phyloP scores from a whole-genome alignment of 345 rosid genomes.

The Brassica juncea region DNA sequence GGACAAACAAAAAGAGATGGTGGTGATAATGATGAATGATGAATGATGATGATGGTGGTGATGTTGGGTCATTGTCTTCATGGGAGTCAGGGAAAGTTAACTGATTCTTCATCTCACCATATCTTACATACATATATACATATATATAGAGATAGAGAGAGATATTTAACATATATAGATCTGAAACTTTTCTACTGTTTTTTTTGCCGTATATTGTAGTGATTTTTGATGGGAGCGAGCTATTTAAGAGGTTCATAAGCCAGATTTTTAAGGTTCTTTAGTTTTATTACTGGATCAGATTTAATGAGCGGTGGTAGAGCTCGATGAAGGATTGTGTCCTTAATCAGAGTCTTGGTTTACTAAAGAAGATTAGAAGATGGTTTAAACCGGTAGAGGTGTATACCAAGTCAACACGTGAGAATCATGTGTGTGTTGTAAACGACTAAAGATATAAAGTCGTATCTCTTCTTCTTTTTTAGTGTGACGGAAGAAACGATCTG shows the following conservation, averaged over 20 bases:
- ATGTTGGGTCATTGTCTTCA: constrained; percentile 59
- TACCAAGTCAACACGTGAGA: no score
- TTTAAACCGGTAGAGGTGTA: no score
- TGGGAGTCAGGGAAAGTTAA: constrained; percentile 67
- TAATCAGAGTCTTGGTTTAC: no score
- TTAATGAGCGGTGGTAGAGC: constrained; percentile 32
- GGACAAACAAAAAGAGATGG: constrained; percentile 24
- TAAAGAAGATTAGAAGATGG: no score
- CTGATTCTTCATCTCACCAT: constrained; percentile 58
- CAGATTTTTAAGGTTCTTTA: constrained; percentile 33
- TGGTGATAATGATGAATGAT: constrained; percentile 27
- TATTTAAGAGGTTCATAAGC: background rate
- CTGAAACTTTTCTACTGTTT: background rate
- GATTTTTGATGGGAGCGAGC: constrained; percentile 21
- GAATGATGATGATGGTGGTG: constrained; percentile 35
- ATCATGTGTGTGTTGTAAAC: no score
- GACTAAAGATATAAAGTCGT: no score
- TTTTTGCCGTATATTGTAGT: background rate
- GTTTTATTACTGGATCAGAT: constrained; percentile 20
- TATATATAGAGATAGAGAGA: background rate
- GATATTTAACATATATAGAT: background rate
- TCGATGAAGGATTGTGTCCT: no score
- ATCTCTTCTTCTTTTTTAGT: no score
- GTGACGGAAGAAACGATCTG: no score
- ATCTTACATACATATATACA: constrained; percentile 35